Evolutionary conservation across 2,329 filamentous ascomycete genomes (phyloP), one percentile per base, ranked within the genome.

Genomic region (Macrophomina phaseolina): DNA sequence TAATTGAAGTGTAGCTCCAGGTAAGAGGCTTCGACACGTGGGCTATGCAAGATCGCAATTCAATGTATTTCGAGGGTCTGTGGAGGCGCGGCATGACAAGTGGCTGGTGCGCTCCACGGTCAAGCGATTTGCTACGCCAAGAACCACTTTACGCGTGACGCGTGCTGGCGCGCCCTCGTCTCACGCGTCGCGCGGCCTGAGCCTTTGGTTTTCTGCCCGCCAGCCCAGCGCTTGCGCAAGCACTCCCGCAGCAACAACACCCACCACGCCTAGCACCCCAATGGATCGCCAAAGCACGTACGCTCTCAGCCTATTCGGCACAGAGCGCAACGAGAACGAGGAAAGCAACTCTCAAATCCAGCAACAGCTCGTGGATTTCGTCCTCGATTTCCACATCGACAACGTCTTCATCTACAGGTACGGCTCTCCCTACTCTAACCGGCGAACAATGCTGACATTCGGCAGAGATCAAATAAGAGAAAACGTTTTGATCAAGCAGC

Each of bases 351-450:
- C 77, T 40, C 76, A 74, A 65, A 84, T 94, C 60, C 92, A 95
- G 77, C 86, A 87, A 67, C 89, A 92, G 76, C 87, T 99, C 68
- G 89, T 95, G 75, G 90, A 93, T 68, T 99, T 99, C 78, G 90
- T 99, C 70, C 88, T 98, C 67, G 92, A 94, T 72, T 99, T 97
- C 77, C 89, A 94, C 75, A 87, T 98, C 49, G 94, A 97, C 80
- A 97, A 97, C 80, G 87, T 90, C 75, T 98, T 97, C 81, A 89
- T 97, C 74, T 99, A 98, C 86, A 89, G 93, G 93, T 94, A 79
- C 70, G 81, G 68, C 53, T 55, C 36, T 23, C 45, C 23, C 36
- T 30, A 5, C 45, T 12, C 38, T 8, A n/a, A 34, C 53, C 38
- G 30, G 16, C 7, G 2, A 6, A n/a, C 74, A 28, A 75, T 36